Conservation (phyloP, 108 stramenopile genomes). For the Cyclostephanos tholiformis region DNA sequence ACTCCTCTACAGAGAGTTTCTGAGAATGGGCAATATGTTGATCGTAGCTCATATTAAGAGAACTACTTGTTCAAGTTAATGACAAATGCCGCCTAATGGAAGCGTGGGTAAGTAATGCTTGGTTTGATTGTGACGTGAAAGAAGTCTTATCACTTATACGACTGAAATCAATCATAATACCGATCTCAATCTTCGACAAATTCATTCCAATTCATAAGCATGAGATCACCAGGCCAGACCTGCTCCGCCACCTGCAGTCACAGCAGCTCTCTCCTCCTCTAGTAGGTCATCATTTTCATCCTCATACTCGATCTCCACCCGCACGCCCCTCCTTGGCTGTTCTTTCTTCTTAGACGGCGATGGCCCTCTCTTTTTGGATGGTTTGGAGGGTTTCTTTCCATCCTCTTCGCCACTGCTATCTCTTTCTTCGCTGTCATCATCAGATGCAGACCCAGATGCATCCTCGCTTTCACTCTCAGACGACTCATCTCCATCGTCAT, state of each 20-base stretch:
- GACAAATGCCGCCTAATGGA: no score
- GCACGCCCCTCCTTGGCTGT: constrained; percentile 47
- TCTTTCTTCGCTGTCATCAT: constrained; percentile 28
- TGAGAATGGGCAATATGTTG: no score
- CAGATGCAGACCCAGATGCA: constrained; percentile 36
- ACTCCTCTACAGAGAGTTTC: no score
- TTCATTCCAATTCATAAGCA: background rate
- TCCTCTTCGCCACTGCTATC: constrained; percentile 29
- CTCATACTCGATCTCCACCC: constrained; percentile 87
- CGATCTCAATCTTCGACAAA: background rate
- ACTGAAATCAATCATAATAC: no score
- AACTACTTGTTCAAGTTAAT: no score
- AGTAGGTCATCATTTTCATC: constrained; percentile 70
- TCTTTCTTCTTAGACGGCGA: constrained; percentile 12
- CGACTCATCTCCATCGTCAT: constrained; percentile 39
- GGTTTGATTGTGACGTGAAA: background rate
- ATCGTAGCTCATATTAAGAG: no score
- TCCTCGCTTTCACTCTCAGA: constrained; percentile 2
- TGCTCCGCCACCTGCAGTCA: constrained; percentile 11
- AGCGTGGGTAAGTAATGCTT: no score
- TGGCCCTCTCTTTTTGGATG: constrained; percentile 44
- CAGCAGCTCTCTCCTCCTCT: constrained; percentile 21
- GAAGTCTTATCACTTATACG: no score
- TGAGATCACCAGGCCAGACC: constrained; percentile 29
- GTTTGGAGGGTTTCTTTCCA: constrained; percentile 17